Evolutionary conservation across 1,139 yeast species (phyloP), one percentile per base, ranked within the genome.

Genomic region (Magnusiomyces ingens): DNA sequence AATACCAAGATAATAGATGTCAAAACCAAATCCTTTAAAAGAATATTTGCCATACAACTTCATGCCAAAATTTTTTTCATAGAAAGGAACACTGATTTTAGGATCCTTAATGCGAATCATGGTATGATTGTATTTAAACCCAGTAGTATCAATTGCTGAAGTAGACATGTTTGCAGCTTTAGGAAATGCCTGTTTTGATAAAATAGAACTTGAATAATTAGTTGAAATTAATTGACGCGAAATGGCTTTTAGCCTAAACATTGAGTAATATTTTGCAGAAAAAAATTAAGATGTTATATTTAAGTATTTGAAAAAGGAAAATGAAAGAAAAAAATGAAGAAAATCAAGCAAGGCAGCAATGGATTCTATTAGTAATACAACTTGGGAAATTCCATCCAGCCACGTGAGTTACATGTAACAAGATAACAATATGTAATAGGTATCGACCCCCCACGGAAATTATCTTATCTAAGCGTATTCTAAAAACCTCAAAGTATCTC

Each of bases 61-160:
- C 81, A 93, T 78, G 36, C 95, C 95, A 65, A 91, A 86, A 63
- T 82, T 76, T 56, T 82, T 77, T 57, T 77, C 76, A 70, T 93
- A 93, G 74, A 87, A 91, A 3, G 79, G 78, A 52, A 88, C 70
- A 18, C 95, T 80, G 17, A 73, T 77, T 65, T 80, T 77, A 32
- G 97, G 94, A 66, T 91, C 90, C 66, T 88, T 85, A 62, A 93
- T 80, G 62, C 96, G 82, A 55, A 91, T 70, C 73, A 93, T 69
- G 26, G 73, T 69, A 60, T 70, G 72, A 59, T 70, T 70, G 54
- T 64, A 57, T 22, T 53, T 46, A 48, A 59, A 64, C 40, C 55
- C 59, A 19, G 52, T 44, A 46, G 53, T 43, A 53, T 53, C 52
- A 37, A 57, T 52, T 22, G 58, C 50, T 3, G 37, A 6, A 17